Conservation (phyloP, 1,284 basidiomycete genomes). For the Ganoderma multipileum region DNA sequence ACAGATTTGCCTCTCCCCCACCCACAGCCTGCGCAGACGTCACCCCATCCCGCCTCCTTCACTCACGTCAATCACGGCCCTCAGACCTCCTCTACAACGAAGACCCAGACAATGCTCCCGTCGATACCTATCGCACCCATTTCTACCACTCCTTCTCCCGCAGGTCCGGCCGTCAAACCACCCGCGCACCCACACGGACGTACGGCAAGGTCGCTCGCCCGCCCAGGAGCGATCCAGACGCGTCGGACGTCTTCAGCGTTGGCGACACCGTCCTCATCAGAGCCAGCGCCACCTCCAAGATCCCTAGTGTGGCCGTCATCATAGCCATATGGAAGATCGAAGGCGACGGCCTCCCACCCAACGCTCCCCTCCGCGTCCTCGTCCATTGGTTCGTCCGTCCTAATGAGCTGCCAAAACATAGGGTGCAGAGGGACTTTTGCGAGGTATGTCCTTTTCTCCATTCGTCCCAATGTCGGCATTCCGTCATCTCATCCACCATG, state of each 20-base stretch:
- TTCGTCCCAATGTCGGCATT: neutral
- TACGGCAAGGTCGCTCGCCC: conserved; percentile 30
- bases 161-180: neutral
- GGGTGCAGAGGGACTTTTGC: conserved; percentile 61
- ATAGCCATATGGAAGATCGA: conserved; percentile 68
- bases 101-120: conserved; percentile 13
- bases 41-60: conserved; percentile 25
- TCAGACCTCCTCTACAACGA: conserved; percentile 36
- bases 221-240: conserved; percentile 8
- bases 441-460: conserved; percentile 50
- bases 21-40: conserved; percentile 15
- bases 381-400: conserved; percentile 79
- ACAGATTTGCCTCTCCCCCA: conserved; percentile 14
- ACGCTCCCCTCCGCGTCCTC: conserved; percentile 53
- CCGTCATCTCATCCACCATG: no score
- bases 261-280: conserved; percentile 74
- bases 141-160: conserved; percentile 34
- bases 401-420: conserved; percentile 59
- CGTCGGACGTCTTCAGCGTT: conserved; percentile 45
- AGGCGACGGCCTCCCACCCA: conserved; percentile 35
- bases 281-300: conserved; percentile 49
- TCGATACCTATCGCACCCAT: conserved; percentile 29
- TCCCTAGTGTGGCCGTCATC: conserved; percentile 70
- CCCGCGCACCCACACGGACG: conserved; percentile 18
- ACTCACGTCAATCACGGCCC: conserved; percentile 27